phyloP scores from a whole-genome alignment of 148 eudicot species.

The Nepenthes mirabilis region DNA sequence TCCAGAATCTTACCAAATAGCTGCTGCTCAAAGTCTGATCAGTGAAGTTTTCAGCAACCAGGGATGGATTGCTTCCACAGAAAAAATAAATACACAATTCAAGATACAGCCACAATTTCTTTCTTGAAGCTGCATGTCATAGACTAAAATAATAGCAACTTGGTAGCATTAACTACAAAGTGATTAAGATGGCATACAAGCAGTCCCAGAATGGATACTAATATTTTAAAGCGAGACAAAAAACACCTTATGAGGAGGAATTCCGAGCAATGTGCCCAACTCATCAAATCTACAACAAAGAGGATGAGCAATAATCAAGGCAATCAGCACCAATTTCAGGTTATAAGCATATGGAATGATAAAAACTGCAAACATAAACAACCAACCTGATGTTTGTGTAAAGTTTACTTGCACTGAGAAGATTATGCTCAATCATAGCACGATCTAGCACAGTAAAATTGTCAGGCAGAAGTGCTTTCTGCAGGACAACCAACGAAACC shows the following conservation, averaged over 20 bases:
- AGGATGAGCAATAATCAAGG: neutral
- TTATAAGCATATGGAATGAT: neutral
- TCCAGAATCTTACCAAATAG: too few species aligned
- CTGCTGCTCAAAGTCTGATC: too few species aligned
- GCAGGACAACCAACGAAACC: conserved; percentile 14
- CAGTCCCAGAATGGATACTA: neutral
- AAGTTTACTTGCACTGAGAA: conserved; percentile 93
- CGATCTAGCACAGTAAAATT: conserved; percentile 94
- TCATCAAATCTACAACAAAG: conserved; percentile 63
- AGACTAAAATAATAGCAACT: neutral
- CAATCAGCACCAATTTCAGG: conserved; percentile 2
- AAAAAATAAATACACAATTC: too few species aligned
- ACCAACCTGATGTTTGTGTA: conserved; percentile 89
- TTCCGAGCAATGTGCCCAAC: conserved; percentile 89
- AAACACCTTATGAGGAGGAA: conserved; percentile 80
- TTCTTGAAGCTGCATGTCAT: neutral
- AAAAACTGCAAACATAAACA: neutral
- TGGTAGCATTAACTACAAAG: neutral
- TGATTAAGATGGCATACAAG: neutral
- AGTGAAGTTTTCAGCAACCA: too few species aligned
- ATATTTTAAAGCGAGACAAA: neutral
- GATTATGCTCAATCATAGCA: conserved; percentile 99
- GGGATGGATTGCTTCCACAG: too few species aligned
- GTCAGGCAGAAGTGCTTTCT: conserved; percentile 94
- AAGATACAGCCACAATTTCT: too few species aligned